A percentile compares a stretch with the other conserved stretches of the same genome.
phyloP scores from a whole-genome alignment of 192 early-diverging fungal species.

The Podila clonocystis region DNA sequence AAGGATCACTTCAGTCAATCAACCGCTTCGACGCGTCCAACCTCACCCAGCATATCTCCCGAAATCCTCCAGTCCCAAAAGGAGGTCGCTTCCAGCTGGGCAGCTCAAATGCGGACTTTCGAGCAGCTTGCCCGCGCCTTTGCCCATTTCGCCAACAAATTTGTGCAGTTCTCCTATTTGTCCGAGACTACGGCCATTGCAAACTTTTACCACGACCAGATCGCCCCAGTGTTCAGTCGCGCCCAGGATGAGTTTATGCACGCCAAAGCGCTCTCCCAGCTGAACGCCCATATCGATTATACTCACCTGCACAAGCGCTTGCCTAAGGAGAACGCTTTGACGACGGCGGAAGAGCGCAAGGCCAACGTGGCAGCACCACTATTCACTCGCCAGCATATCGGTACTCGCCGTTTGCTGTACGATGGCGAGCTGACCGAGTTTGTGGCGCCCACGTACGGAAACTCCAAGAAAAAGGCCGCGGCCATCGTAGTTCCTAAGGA shows the following conservation, averaged over 20 bases:
- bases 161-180: constrained; percentile 9
- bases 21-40: too few species aligned
- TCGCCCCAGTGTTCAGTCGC: neutral
- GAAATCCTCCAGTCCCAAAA: constrained; percentile 12
- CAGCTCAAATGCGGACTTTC: constrained; percentile 20
- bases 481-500: constrained; percentile 8
- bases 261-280: neutral
- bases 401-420: constrained; percentile 1
- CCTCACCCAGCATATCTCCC: neutral
- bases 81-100: constrained; percentile 26
- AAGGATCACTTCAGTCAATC: neutral
- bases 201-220: constrained; percentile 4
- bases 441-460: constrained; percentile 2
- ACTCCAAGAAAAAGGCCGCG: neutral
- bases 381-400: constrained; percentile 7
- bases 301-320: constrained; percentile 10
- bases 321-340: constrained; percentile 35
- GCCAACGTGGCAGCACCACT: constrained; percentile 4
- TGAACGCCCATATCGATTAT: constrained; percentile 36
- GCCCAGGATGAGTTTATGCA: constrained; percentile 6
- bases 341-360: constrained; percentile 28
- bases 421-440: constrained; percentile 20
- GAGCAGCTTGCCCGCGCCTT: constrained; percentile 24
- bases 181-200: neutral
- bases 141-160: constrained; percentile 4